Conservation (phyloP, 371 early-diverging fungal genomes). For the Saksenaea vasiformis region DNA sequence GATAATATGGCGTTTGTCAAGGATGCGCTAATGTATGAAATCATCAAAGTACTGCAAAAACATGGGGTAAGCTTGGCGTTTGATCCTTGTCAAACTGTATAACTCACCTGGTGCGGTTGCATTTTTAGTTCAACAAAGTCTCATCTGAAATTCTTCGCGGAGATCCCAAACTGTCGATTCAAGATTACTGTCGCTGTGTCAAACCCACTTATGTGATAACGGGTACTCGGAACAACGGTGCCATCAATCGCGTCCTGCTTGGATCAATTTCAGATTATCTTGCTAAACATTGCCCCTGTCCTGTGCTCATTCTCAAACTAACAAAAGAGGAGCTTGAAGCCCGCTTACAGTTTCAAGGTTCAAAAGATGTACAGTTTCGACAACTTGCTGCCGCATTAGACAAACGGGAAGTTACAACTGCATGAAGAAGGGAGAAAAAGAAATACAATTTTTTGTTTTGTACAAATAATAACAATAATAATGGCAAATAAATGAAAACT, state of each 20-base stretch:
- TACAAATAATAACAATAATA: not conserved
- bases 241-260: conserved; percentile 32
- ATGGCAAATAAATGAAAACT: too few species aligned
- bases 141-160: conserved; percentile 34
- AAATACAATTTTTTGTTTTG: too few species aligned
- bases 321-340: conserved; percentile 32
- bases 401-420: not conserved
- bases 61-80: conserved; percentile 27
- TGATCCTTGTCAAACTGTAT: not conserved
- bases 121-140: conserved; percentile 31
- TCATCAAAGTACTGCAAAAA: conserved; percentile 19
- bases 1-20: conserved; percentile 7
- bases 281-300: conserved; percentile 35
- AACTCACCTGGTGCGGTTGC: not conserved
- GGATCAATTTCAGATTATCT: conserved; percentile 42
- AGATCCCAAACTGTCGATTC: conserved; percentile 33
- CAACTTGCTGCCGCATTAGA: conserved; percentile 15
- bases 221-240: conserved; percentile 30
- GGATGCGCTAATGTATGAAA: conserved; percentile 22
- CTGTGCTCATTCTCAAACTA: conserved; percentile 35
- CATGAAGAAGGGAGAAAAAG: too few species aligned
- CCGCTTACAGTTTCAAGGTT: conserved; percentile 17
- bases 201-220: conserved; percentile 34
- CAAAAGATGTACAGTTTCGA: conserved; percentile 16
- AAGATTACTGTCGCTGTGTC: conserved; percentile 31